Conservation (phyloP, 2,329 filamentous ascomycete genomes). For the Neonectria hederae region DNA sequence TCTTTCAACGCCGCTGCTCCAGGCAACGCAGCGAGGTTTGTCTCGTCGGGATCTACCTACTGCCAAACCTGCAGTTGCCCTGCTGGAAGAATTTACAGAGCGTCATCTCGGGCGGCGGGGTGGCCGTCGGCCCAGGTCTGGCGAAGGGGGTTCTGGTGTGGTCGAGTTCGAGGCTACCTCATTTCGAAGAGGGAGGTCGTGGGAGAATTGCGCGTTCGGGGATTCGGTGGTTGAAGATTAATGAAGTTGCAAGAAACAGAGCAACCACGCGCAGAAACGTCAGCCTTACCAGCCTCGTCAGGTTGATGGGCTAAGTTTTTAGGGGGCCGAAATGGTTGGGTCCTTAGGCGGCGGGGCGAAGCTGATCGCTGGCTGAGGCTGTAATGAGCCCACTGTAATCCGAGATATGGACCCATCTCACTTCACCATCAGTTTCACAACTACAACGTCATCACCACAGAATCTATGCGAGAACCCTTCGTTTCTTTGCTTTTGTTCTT, state of each 20-base stretch:
- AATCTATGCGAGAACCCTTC: not conserved
- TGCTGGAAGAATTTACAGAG: slow-evolving; percentile 61
- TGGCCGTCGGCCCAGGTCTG: slow-evolving; percentile 17
- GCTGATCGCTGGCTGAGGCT: not conserved
- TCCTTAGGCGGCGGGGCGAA: not conserved
- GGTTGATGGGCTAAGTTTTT: slow-evolving; percentile 1
- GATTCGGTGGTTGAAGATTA: not conserved
- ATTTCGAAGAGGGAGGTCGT: slow-evolving; percentile 27
- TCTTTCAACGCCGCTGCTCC: not conserved
- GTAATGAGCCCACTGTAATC: not conserved
- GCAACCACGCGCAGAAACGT: slow-evolving; percentile 11
- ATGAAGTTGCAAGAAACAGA: slow-evolving; percentile 7
- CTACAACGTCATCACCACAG: not conserved
- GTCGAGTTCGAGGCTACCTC: slow-evolving; percentile 30
- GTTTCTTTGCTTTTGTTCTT: not conserved
- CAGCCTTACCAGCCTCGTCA: slow-evolving; percentile 41
- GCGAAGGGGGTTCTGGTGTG: slow-evolving; percentile 25
- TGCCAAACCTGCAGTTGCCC: slow-evolving; percentile 62
- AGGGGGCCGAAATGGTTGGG: not conserved
- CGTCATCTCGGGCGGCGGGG: slow-evolving; percentile 44
- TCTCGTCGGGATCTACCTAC: slow-evolving; percentile 48
- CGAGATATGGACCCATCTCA: not conserved
- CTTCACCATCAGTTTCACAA: not conserved
- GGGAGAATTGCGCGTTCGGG: not conserved
- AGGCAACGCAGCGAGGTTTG: not conserved